Evolutionary conservation across 441 rosid genomes (phyloP).

Genomic region (Geranium incanum): DNA sequence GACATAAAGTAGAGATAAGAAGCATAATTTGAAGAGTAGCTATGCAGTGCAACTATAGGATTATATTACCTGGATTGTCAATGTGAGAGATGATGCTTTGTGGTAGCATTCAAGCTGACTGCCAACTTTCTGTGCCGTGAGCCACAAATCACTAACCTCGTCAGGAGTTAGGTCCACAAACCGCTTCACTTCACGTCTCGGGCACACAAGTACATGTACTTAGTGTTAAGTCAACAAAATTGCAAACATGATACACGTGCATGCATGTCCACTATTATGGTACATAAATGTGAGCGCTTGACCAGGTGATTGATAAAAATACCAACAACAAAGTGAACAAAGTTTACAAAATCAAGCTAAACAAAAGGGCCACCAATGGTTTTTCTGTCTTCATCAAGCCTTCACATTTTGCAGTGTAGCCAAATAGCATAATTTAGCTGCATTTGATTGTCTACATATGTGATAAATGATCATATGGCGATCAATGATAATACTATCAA

Average conservation of each 20-base stretch:
- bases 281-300: not conserved
- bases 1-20: not conserved
- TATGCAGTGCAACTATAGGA: not conserved
- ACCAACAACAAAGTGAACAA: not conserved
- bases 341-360: not conserved
- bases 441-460: not conserved
- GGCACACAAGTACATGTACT: conserved; percentile 82
- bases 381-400: not conserved
- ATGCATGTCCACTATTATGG: not conserved
- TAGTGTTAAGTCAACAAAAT: conserved; percentile 46
- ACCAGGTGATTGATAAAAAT: not conserved
- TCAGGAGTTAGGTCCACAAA: conserved; percentile 72
- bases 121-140: conserved; percentile 65
- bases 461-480: not conserved
- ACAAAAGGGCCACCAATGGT: not conserved
- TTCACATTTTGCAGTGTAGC: not conserved
- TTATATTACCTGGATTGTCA: conserved; percentile 60
- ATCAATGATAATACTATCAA: not conserved
- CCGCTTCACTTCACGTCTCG: conserved; percentile 73
- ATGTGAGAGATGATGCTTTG: conserved; percentile 71
- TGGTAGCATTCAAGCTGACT: conserved; percentile 58
- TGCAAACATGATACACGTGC: not conserved
- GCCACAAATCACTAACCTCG: conserved; percentile 73
- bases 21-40: not conserved
- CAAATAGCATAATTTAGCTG: not conserved